A percentile compares a stretch with the other conserved stretches of the same genome.
These are phyloP conservation scores for Citrus maxima DNA, from an alignment of 345 rosid species.

Conservation along the genomic window DNA sequence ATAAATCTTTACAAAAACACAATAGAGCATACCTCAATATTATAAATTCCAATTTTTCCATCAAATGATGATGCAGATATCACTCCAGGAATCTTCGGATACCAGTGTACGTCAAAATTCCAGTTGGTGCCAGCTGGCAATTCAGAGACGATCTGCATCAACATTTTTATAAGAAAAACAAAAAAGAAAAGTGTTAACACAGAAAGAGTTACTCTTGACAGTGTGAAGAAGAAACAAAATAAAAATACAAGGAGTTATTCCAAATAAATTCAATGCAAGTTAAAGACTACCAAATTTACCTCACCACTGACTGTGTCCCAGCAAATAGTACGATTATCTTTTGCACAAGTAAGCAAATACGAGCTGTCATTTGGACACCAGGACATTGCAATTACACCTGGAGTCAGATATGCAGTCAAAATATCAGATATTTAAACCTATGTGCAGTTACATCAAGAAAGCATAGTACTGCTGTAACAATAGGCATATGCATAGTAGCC, in stretches of 20 bases:
- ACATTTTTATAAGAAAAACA: neutral
- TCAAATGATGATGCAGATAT: constrained; percentile 97
- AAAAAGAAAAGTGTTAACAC: neutral
- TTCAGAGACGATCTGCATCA: constrained; percentile 74
- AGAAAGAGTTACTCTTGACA: neutral
- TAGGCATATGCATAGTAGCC: neutral
- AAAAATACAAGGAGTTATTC: neutral
- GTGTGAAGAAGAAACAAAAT: neutral
- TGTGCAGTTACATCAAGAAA: neutral
- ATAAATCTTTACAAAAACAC: neutral
- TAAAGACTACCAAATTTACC: constrained; percentile 37
- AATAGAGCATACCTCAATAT: constrained; percentile 69
- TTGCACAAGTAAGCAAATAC: constrained; percentile 94
- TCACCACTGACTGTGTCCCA: constrained; percentile 93
- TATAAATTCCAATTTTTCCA: constrained; percentile 90
- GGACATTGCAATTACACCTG: constrained; percentile 99
- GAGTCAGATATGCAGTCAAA: neutral
- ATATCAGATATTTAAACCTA: neutral
- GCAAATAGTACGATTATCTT: constrained; percentile 96
- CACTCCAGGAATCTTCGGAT: constrained; percentile 90
- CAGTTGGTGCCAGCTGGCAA: constrained; percentile 94
- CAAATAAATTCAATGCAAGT: neutral
- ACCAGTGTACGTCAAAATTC: constrained; percentile 99
- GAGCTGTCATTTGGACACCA: constrained; percentile 97
- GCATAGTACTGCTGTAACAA: neutral